A percentile compares a stretch with the other conserved stretches of the same genome.
These are phyloP conservation scores for Cardamine occulta DNA, from an alignment of 345 rosid species.

Conservation along the genomic window DNA sequence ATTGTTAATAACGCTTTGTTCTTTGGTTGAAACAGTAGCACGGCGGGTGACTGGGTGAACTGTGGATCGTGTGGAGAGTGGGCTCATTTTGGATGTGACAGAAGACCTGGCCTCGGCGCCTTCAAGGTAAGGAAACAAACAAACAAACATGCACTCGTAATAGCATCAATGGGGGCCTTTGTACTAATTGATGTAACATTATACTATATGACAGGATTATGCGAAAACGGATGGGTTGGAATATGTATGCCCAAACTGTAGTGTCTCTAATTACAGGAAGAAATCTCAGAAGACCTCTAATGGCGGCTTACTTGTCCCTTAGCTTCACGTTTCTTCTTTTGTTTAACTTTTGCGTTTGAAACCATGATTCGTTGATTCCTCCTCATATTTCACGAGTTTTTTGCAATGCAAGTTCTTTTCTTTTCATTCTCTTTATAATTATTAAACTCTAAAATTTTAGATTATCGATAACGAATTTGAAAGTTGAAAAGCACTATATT, in stretches of 20 bases:
- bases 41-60: conserved; percentile 99
- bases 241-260: conserved; percentile 95
- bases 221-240: conserved; percentile 98
- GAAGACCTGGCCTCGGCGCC: conserved; percentile 98
- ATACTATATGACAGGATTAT: conserved; percentile 68
- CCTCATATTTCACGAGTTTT: conserved; percentile 20
- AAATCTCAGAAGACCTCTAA: conserved; percentile 78
- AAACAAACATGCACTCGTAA: background rate
- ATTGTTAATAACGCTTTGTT: background rate
- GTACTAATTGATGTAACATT: background rate
- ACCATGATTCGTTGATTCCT: conserved; percentile 24
- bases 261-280: conserved; percentile 82
- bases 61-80: conserved; percentile 98
- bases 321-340: conserved; percentile 20
- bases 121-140: conserved; percentile 68
- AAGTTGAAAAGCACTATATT: background rate
- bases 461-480: background rate
- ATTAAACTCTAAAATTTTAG: background rate
- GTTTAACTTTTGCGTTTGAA: background rate
- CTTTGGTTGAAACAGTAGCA: conserved; percentile 74
- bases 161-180: background rate
- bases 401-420: conserved; percentile 31
- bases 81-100: conserved; percentile 99
- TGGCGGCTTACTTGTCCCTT: conserved; percentile 55
- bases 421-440: background rate